A percentile compares a stretch with the other conserved stretches of the same genome.
phyloP scores from a whole-genome alignment of 257 asterid genomes.

The Gynochthodes officinalis region DNA sequence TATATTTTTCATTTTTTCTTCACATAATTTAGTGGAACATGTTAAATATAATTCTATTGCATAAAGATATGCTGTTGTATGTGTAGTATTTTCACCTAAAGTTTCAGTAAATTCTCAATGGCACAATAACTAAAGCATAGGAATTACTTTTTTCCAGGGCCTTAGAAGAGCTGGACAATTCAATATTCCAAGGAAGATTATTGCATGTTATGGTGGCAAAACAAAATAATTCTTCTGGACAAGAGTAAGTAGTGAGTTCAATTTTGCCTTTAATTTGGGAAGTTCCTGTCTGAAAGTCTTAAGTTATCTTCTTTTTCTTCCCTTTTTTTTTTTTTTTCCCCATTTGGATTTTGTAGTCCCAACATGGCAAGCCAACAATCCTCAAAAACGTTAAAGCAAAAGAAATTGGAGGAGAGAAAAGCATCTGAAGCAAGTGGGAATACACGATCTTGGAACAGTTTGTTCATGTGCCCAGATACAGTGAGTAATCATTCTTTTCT shows the following conservation, averaged over 20 bases:
- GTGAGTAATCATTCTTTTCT: conserved; percentile 29
- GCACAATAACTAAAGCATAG: neutral
- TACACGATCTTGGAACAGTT: conserved; percentile 82
- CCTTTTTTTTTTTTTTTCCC: no score
- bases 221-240: conserved; percentile 41
- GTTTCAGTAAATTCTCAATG: neutral
- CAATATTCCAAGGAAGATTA: conserved; percentile 89
- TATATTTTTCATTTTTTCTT: neutral
- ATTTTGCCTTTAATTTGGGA: neutral
- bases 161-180: conserved; percentile 67
- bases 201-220: conserved; percentile 91
- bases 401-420: conserved; percentile 67
- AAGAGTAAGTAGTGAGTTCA: conserved; percentile 40
- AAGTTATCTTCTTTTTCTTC: neutral
- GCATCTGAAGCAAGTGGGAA: conserved; percentile 85
- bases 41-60: neutral
- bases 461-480: conserved; percentile 88
- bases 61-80: neutral
- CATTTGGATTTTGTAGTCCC: conserved; percentile 36
- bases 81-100: neutral
- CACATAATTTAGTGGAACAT: neutral
- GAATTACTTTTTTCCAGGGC: conserved; percentile 58
- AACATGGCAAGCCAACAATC: conserved; percentile 32
- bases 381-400: conserved; percentile 65
- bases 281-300: neutral